Evolutionary conservation across 2,329 filamentous ascomycete genomes (phyloP).

Genomic region (Trichoderma sp.): DNA sequence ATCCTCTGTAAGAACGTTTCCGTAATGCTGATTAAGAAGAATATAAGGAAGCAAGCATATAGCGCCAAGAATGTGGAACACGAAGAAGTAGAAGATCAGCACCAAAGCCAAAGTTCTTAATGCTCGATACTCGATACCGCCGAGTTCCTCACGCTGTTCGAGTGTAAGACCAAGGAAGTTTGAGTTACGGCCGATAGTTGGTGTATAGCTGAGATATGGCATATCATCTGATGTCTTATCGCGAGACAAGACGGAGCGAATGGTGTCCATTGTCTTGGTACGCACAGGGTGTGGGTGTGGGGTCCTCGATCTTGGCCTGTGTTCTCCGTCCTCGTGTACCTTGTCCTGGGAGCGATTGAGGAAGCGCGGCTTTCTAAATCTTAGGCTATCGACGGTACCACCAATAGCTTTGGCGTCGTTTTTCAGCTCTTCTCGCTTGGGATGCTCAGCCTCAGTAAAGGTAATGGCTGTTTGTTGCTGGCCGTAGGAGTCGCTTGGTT

Average conservation of each 20-base stretch:
- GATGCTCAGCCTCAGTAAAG: constrained; percentile 64
- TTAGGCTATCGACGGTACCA: constrained; percentile 47
- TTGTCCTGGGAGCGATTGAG: constrained; percentile 45
- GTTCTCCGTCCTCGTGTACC: constrained; percentile 43
- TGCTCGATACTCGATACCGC: constrained; percentile 94
- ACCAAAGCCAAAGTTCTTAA: constrained; percentile 83
- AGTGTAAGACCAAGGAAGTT: constrained; percentile 86
- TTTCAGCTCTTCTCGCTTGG: constrained; percentile 42
- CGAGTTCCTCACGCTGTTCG: constrained; percentile 90
- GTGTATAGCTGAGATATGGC: constrained; percentile 93
- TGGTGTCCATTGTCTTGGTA: constrained; percentile 59
- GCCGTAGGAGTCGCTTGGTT: constrained; percentile 37
- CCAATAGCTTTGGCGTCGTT: constrained; percentile 50
- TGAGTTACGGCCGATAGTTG: constrained; percentile 91
- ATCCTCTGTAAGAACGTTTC: constrained; percentile 62
- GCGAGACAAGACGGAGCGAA: constrained; percentile 60
- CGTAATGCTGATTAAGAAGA: constrained; percentile 63
- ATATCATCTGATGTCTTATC: constrained; percentile 60
- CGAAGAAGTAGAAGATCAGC: constrained; percentile 77
- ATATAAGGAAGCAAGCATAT: constrained; percentile 83
- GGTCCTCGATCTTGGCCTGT: constrained; percentile 28
- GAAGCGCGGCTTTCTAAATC: constrained; percentile 49
- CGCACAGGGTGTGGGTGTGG: constrained; percentile 36
- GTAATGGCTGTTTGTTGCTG: constrained; percentile 63
- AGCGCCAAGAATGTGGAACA: constrained; percentile 78